A percentile compares a stretch with the other conserved stretches of the same genome.
phyloP scores from a whole-genome alignment of 2,329 filamentous ascomycete genomes.

The Sporothrix brasiliensis region DNA sequence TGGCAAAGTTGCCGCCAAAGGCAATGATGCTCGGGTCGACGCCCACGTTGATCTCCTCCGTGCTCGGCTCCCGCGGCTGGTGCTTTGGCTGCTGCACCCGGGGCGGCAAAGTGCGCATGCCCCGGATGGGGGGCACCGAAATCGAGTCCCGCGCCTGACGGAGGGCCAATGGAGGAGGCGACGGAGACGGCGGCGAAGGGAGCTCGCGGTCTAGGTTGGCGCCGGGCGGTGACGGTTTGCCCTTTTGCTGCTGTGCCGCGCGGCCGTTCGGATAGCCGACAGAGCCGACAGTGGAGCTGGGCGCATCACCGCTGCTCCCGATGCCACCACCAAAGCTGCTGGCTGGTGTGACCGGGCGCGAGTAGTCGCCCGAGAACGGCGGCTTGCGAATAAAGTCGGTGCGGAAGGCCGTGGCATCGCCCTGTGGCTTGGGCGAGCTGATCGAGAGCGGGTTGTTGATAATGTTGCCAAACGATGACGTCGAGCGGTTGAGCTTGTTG shows the following conservation, averaged over 20 bases:
- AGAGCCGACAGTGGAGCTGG: conserved; percentile 24
- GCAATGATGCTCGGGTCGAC: conserved; percentile 52
- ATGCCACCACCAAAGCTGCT: conserved; percentile 13
- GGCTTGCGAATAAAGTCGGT: conserved; percentile 57
- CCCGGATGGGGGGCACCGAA: conserved; percentile 45
- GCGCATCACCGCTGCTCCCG: conserved; percentile 12
- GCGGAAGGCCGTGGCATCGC: conserved; percentile 47
- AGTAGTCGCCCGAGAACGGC: conserved; percentile 29
- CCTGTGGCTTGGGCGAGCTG: conserved; percentile 57
- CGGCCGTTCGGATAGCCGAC: conserved; percentile 28
- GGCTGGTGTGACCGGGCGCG: conserved; percentile 18
- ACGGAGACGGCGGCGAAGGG: conserved; percentile 38
- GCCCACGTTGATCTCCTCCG: conserved; percentile 57
- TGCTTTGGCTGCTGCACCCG: conserved; percentile 22
- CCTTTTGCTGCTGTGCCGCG: conserved; percentile 24
- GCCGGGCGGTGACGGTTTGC: conserved; percentile 20
- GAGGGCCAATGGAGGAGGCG: conserved; percentile 32
- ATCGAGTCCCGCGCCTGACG: conserved; percentile 22
- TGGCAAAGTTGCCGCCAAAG: conserved; percentile 18
- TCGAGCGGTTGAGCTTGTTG: conserved; percentile 40
- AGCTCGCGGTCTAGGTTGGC: not conserved
- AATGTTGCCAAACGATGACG: conserved; percentile 53
- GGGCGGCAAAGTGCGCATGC: conserved; percentile 44
- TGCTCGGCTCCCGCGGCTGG: conserved; percentile 46
- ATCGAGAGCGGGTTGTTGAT: conserved; percentile 63